Percentiles rank a stretch among this genome's conserved stretches.
These are phyloP conservation scores for Tricholoma bakamatsutake DNA, from an alignment of 768 basidiomycete genomes.

Conservation along the genomic window DNA sequence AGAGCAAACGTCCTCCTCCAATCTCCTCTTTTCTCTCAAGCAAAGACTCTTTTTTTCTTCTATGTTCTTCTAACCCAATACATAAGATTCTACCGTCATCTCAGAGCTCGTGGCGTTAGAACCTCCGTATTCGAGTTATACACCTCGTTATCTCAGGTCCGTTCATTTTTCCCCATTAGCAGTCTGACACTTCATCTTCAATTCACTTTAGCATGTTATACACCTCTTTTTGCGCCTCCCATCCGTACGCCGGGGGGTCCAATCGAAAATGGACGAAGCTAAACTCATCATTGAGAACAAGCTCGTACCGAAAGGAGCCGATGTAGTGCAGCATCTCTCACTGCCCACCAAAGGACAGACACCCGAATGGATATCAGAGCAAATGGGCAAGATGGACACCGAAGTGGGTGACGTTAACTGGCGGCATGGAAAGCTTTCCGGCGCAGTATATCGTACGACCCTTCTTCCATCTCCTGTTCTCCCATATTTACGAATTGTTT, in stretches of 20 bases:
- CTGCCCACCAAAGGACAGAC: constrained; percentile 62
- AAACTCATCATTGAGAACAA: constrained; percentile 59
- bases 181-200: neutral
- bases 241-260: constrained; percentile 50
- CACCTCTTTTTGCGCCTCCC: constrained; percentile 59
- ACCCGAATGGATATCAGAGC: constrained; percentile 65
- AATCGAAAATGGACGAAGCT: constrained; percentile 57
- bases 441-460: constrained; percentile 80
- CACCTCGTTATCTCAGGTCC: constrained; percentile 45
- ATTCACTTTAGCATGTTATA: constrained; percentile 41
- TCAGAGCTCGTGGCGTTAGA: constrained; percentile 55
- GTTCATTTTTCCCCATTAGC: constrained; percentile 10
- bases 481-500: neutral
- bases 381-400: constrained; percentile 78
- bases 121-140: constrained; percentile 48
- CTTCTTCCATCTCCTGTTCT: neutral
- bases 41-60: constrained; percentile 52
- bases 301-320: constrained; percentile 58
- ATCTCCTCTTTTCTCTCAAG: constrained; percentile 15
- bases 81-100: constrained; percentile 52
- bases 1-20: constrained; percentile 9
- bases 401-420: constrained; percentile 49
- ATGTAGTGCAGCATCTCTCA: constrained; percentile 58
- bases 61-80: constrained; percentile 50
- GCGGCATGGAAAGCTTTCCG: constrained; percentile 71